Conservation (phyloP, 2,329 filamentous ascomycete species). For the Cryphonectria nitschkei region DNA sequence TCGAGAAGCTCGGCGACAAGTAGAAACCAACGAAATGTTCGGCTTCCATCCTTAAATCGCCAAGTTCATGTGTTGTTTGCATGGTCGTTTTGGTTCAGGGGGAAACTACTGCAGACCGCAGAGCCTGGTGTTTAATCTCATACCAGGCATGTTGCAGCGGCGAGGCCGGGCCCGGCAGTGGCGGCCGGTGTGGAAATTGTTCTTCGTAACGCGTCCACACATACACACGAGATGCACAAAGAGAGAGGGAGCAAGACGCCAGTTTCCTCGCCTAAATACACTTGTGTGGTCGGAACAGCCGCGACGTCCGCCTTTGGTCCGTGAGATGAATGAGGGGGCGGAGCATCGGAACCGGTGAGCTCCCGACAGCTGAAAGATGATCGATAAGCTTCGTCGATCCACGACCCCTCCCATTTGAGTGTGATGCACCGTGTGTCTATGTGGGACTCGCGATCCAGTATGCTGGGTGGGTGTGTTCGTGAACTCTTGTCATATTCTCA, state of each 20-base stretch:
- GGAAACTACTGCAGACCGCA: neutral
- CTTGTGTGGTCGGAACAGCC: neutral
- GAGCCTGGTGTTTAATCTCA: neutral
- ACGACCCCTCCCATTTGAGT: neutral
- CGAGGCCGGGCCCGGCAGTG: conserved; percentile 4
- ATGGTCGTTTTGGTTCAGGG: neutral
- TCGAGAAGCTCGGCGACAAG: neutral
- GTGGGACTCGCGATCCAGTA: neutral
- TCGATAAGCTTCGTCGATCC: conserved; percentile 5
- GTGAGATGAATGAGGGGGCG: neutral
- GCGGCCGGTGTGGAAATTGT: neutral
- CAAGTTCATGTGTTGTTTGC: neutral
- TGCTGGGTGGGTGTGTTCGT: no score
- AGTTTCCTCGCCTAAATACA: neutral
- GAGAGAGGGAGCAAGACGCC: neutral
- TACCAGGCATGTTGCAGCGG: conserved; percentile 10
- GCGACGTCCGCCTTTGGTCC: neutral
- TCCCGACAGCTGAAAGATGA: neutral
- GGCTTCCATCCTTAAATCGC: neutral
- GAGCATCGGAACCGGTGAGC: neutral
- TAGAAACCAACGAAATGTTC: neutral
- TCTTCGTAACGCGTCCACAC: neutral
- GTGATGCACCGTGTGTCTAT: neutral
- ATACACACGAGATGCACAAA: neutral
- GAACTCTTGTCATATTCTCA: neutral